phyloP scores from a whole-genome alignment of 2,329 filamentous ascomycete species.

The Rutstroemia sp. region DNA sequence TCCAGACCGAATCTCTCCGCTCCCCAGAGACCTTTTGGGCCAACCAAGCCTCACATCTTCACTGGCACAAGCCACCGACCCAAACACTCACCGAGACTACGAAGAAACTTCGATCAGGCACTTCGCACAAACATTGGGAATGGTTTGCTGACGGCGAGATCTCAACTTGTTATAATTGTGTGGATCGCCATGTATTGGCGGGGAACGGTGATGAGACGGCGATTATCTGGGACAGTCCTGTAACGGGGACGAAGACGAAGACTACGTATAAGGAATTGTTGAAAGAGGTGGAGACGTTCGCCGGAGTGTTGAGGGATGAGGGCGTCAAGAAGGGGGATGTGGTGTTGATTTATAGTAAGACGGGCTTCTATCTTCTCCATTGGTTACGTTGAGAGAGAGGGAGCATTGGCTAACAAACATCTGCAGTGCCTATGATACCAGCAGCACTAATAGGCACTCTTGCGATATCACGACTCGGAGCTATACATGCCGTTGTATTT shows the following conservation, averaged over 20 bases:
- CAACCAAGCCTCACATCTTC: constrained; percentile 63
- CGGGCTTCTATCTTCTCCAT: not conserved
- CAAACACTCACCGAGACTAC: constrained; percentile 50
- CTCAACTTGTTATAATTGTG: constrained; percentile 84
- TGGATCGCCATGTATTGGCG: constrained; percentile 78
- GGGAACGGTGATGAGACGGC: constrained; percentile 69
- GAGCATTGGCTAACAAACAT: not conserved
- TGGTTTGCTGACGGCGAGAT: constrained; percentile 91
- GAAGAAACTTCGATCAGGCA: constrained; percentile 55
- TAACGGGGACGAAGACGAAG: constrained; percentile 63
- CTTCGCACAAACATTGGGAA: constrained; percentile 69
- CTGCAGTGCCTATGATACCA: constrained; percentile 86
- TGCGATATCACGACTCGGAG: constrained; percentile 72
- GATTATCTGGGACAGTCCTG: constrained; percentile 83
- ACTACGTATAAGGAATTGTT: constrained; percentile 71
- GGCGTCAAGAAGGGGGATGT: constrained; percentile 79
- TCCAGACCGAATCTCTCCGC: constrained; percentile 46
- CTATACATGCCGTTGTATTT: constrained; percentile 87
- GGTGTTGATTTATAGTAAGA: constrained; percentile 79
- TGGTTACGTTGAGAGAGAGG: constrained; percentile 6
- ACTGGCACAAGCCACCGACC: constrained; percentile 74
- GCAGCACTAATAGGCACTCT: constrained; percentile 81
- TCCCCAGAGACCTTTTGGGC: constrained; percentile 70
- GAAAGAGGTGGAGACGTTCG: constrained; percentile 72
- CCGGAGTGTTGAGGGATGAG: constrained; percentile 73